Conservation (phyloP, 2,329 filamentous ascomycete species). For the Botrytis byssoidea region DNA sequence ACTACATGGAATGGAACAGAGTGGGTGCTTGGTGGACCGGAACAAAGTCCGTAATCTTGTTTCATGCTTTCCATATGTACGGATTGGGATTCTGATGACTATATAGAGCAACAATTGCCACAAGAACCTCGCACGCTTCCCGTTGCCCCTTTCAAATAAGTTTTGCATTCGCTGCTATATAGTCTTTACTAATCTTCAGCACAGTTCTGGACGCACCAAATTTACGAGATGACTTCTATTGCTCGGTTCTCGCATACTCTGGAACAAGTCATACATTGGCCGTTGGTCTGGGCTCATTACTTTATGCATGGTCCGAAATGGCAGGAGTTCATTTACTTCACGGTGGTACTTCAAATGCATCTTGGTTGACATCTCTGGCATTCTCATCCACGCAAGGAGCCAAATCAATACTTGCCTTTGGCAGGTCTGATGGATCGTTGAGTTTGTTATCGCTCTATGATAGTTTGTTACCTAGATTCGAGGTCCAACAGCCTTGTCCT, state of each 20-base stretch:
- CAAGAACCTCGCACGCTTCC: conserved; percentile 53
- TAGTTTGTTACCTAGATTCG: conserved; percentile 65
- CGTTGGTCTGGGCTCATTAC: conserved; percentile 73
- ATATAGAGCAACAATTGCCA: conserved; percentile 33
- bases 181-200: conserved; percentile 38
- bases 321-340: conserved; percentile 61
- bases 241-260: conserved; percentile 85
- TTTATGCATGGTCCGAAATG: conserved; percentile 88
- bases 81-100: conserved; percentile 20
- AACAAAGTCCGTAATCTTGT: conserved; percentile 28
- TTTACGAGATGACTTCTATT: conserved; percentile 95
- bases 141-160: conserved; percentile 73
- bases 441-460: conserved; percentile 77
- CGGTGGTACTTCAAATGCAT: conserved; percentile 47
- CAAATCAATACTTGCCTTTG: conserved; percentile 80
- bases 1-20: conserved; percentile 41
- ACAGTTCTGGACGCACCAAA: conserved; percentile 84
- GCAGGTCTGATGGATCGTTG: conserved; percentile 73
- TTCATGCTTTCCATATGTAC: background rate
- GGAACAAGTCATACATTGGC: conserved; percentile 71
- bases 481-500: conserved; percentile 67
- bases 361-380: conserved; percentile 77
- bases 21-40: conserved; percentile 32
- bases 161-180: conserved; percentile 22
- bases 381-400: conserved; percentile 80